A percentile compares a stretch with the other conserved stretches of the same genome.
Conservation (phyloP, 2,329 filamentous ascomycete genomes). For the Epichloe coenophiala region DNA sequence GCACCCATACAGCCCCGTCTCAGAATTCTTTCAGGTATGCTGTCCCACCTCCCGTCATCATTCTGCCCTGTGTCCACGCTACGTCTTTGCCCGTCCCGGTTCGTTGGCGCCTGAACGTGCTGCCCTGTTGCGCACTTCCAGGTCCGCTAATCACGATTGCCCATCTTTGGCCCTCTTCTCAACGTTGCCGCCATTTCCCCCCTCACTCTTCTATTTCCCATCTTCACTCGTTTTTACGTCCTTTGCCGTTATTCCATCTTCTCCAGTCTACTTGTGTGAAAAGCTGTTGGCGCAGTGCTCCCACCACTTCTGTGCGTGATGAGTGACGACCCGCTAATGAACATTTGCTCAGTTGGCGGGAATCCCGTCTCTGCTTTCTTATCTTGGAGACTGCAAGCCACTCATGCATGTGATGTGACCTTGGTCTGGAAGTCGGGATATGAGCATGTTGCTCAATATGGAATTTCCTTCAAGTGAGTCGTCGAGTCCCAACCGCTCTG, state of each 20-base stretch:
- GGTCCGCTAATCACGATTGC: conserved; percentile 2
- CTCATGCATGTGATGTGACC: conserved; percentile 96
- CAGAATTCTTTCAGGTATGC: conserved; percentile 49
- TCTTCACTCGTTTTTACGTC: conserved; percentile 4
- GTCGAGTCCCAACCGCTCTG: not conserved
- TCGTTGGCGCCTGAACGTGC: conserved; percentile 11
- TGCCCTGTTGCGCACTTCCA: conserved; percentile 8
- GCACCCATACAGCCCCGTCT: conserved; percentile 45
- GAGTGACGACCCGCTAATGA: conserved; percentile 52
- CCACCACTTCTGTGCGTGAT: conserved; percentile 27
- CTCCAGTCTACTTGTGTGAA: not conserved
- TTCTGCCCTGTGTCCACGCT: conserved; percentile 4
- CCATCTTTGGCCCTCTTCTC: conserved; percentile 5
- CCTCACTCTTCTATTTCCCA: conserved; percentile 4
- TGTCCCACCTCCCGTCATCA: conserved; percentile 17
- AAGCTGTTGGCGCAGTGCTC: conserved; percentile 17
- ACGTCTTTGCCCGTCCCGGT: conserved; percentile 1
- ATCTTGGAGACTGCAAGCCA: conserved; percentile 94
- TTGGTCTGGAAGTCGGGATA: conserved; percentile 96
- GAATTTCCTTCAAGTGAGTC: conserved; percentile 92
- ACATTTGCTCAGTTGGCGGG: conserved; percentile 74
- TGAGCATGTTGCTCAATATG: conserved; percentile 88
- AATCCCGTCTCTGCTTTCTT: conserved; percentile 96
- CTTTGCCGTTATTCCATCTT: conserved; percentile 2
- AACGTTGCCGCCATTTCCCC: conserved; percentile 5